Evolutionary conservation across 306 rosid genomes (phyloP), one percentile per base, ranked within the genome.

Genomic region (Prunus davidiana): DNA sequence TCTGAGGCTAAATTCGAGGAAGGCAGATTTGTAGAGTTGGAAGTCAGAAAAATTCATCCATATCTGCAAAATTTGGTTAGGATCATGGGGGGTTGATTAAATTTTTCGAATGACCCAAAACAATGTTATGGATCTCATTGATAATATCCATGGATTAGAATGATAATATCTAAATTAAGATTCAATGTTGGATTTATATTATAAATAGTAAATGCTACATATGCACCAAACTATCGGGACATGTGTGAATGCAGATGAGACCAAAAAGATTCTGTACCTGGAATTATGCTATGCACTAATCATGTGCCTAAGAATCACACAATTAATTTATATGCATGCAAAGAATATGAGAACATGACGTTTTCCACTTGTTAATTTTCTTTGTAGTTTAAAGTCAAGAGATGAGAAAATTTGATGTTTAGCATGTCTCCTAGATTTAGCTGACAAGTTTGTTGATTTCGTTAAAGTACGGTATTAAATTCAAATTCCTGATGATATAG

Each of bases 341-440:
- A 71, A 54, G 76, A 71, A 55, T 14, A 67, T 12, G 57, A 19
- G 67, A 76, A 67, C 80, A 76, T 67, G 80, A 69, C 20, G 12
- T 3, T 76, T 76, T 22, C 64, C 27, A 38, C 38, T 1, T 69
- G 50, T 16, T 51, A 2, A 28, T 28, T 47, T 20, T 46, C 15
- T 1, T 28, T 51, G 24, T 11, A 4, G 28, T 76, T 60, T 54
- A 16, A 52, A 41, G 67, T 76, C 64, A 76, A 25, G 66, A 76
- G 45, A 24, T 6, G 12, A 54, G 13, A 55, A 38, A 38, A 38
- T 38, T 38, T 38, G 43, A 38, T 38, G 43, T 38, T 38, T 56
- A 19, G 61, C 61, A 67, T 49, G 54, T 76, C 56, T 76, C 74
- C 9, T 28, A 68, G 45, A 76, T 65, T 65, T 18, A 75, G 25